Conservation (phyloP, 495 filamentous ascomycete genomes). For the Lasiosphaeria miniovina region DNA sequence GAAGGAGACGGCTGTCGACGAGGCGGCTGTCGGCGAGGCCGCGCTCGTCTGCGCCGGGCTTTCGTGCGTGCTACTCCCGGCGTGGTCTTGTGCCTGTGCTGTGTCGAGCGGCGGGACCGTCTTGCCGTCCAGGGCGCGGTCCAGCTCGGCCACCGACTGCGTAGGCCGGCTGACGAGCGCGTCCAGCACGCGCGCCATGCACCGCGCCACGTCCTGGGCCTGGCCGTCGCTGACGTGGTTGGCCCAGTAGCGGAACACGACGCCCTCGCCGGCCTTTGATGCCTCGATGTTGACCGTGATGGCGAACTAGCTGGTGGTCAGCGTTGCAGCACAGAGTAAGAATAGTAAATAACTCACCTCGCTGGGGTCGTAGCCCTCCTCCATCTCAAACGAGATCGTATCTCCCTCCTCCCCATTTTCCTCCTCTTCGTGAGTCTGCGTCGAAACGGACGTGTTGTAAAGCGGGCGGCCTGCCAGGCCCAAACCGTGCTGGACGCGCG, state of each 20-base stretch:
- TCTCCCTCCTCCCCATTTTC: slow-evolving; percentile 4
- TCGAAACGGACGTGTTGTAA: slow-evolving; percentile 58
- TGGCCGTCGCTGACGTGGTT: slow-evolving; percentile 38
- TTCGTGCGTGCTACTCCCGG: too few species aligned
- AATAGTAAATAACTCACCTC: slow-evolving; percentile 16
- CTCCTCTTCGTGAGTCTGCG: slow-evolving; percentile 17
- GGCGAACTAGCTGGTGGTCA: slow-evolving; percentile 37
- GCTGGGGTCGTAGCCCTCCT: slow-evolving; percentile 26
- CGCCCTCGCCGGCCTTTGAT: slow-evolving; percentile 41
- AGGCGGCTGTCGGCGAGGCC: too few species aligned
- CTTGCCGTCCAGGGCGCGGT: slow-evolving; percentile 1
- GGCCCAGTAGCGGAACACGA: slow-evolving; percentile 60
- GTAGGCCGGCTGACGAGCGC: slow-evolving; percentile 34
- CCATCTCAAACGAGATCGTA: slow-evolving; percentile 21
- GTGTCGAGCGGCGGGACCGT: not conserved
- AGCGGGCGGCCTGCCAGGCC: slow-evolving; percentile 48
- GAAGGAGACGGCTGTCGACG: too few species aligned
- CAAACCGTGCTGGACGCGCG: slow-evolving; percentile 54
- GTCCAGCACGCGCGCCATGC: slow-evolving; percentile 44
- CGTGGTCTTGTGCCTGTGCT: too few species aligned
- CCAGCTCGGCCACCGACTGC: slow-evolving; percentile 14
- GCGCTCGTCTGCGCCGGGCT: too few species aligned
- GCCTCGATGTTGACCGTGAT: slow-evolving; percentile 56
- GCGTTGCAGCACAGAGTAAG: not conserved
- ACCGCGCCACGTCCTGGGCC: slow-evolving; percentile 46